Base-by-base conservation (phyloP, 495 filamentous ascomycete genomes). In the Aspergillus bridgeri region DNA sequence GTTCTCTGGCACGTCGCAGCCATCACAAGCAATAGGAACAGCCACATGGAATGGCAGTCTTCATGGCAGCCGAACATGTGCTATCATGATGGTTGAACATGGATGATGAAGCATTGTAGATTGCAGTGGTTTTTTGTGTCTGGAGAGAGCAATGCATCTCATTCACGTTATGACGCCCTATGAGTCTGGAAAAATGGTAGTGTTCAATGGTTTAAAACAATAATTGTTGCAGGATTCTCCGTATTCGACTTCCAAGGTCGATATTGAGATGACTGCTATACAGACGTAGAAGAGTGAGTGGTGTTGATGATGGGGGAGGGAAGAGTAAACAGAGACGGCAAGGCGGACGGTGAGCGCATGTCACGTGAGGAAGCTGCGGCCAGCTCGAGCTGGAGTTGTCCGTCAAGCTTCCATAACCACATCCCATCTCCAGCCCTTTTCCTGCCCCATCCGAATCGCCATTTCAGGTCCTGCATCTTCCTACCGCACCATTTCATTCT, bases 321-420 rank as follows among this genome's bases (percentile, higher is more conserved):
- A 29, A 24, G 7, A 50, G 7, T 22, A n/a, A 33, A 51, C 22
- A 15, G 27, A 29, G 13, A 29, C 19, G 48, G 18, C 27, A 52
- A 7, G 9, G 19, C 38, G 11, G 33, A 13, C 20, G 33, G 17
- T 20, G 21, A 42, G 29, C 25, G 25, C 25, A 51, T 50, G 44
- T 67, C 69, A 71, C 69, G 69, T 71, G 69, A 58, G 20, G 53
- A 61, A 73, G 72, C 72, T 75, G 57, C 67, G 60, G 61, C 66
- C 64, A 62, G 69, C 65, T 62, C 53, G 56, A 56, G 56, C 33
- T 52, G 53, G 52, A 42, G 53, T 48, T 54, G 58, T 50, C 60
- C 59, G 59, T 65, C 54, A 58, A 61, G 53, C 25, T 38, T 62
- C 50, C 56, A 57, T 61, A 52, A 38, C 33, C 33, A 38, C 33